Base-by-base conservation (phyloP, 78 protist species). In the Planoprotostelium fungivorum region DNA sequence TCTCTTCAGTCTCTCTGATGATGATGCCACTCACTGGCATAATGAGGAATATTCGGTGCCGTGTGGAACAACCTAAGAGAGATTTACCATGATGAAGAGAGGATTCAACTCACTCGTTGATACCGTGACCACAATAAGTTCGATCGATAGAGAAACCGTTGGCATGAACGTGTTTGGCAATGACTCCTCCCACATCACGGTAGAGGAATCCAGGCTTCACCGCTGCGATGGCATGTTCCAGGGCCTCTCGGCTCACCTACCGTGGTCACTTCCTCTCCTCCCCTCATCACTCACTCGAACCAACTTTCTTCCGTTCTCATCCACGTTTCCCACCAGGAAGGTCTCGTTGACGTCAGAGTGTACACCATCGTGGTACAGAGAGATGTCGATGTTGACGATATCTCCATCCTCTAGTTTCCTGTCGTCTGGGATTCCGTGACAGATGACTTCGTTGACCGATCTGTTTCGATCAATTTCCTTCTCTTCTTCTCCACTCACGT, bases 401-500 rank as follows among this genome's bases (percentile, higher is more conserved):
- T 97, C 97, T 39, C 99, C 99, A 25, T 98, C 98, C 38, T 89
- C 34, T 38, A 98, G 88, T 36, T 89, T 90, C 36, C 91, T 38
- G 1, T 29, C 5, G 89, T 98, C 99, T 34, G 99, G 99, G 35
- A 99, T 99, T 87, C 99, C 99, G 94, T 99, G 99, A 89, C 99
- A 98, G 37, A 99, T 95, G 34, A 97, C 96, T 83, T 98, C 98
- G 89, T 98, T 98, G 63, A 97, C 89, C 1, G 97, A 93, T 9
- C 93, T 94, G 83, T 1, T 38, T 16, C 73, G 29, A 35, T 85
- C 31, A 35, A 25, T 38, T 88, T 37, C 37, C 16, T 89, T 5
- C 0, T 35, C 37, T 63, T 0, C 9, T 90, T 34, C 28, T 35
- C 38, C 63, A 31, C 95, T 0, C 87, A 91, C 85, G 98, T 97